phyloP scores from a whole-genome alignment of 2,329 filamentous ascomycete species.

The Cordyceps sp. region DNA sequence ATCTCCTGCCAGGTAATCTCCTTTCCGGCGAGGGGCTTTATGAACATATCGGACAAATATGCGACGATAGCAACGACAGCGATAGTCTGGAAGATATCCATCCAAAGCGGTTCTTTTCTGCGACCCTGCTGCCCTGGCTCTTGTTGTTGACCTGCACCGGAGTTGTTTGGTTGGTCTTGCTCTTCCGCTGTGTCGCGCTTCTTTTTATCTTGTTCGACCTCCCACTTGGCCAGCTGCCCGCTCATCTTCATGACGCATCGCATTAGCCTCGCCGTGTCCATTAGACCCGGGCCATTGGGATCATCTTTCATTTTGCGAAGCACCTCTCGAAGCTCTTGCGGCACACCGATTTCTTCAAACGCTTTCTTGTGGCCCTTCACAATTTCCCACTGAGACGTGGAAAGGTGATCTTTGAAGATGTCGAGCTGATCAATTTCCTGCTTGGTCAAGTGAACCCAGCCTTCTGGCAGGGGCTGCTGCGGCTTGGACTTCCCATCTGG shows the following conservation, averaged over 20 bases:
- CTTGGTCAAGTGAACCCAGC: conserved; percentile 28
- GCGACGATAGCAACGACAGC: conserved; percentile 31
- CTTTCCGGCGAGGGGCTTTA: conserved; percentile 26
- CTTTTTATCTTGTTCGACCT: too few relatives aligned
- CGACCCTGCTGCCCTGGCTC: conserved; percentile 15
- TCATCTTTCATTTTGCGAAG: too few relatives aligned
- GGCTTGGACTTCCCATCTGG: conserved; percentile 8
- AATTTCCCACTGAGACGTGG: conserved; percentile 44
- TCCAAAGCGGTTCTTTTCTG: conserved; percentile 18
- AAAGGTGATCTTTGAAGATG: conserved; percentile 43
- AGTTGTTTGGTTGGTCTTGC: too few relatives aligned
- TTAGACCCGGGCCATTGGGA: too few relatives aligned
- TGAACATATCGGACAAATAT: conserved; percentile 24
- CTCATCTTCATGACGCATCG: too few relatives aligned
- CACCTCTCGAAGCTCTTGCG: too few relatives aligned
- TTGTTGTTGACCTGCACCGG: conserved; percentile 8
- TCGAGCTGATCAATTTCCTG: conserved; percentile 36
- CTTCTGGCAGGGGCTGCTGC: conserved; percentile 21
- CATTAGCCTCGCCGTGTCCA: too few relatives aligned
- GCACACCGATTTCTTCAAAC: too few relatives aligned
- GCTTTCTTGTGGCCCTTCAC: too few relatives aligned
- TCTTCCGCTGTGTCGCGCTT: too few relatives aligned
- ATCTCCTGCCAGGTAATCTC: conserved; percentile 99
- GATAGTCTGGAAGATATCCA: conserved; percentile 16
- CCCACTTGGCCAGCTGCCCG: too few relatives aligned